phyloP scores from a whole-genome alignment of 208 protist genomes.

The Angomonas desouzai region DNA sequence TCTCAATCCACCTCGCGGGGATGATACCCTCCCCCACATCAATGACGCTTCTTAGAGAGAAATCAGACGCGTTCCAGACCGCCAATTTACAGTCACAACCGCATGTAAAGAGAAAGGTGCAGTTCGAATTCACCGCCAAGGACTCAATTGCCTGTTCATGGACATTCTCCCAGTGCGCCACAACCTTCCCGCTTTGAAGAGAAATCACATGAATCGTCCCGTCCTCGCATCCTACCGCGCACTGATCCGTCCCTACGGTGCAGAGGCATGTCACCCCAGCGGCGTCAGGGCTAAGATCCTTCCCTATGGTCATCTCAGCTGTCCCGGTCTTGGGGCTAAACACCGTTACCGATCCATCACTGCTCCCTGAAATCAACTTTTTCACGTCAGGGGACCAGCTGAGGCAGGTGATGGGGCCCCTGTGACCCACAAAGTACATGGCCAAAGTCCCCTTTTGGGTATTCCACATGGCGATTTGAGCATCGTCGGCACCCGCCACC shows the following conservation, averaged over 20 bases:
- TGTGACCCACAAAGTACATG: constrained; percentile 92
- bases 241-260: constrained; percentile 71
- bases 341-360: constrained; percentile 85
- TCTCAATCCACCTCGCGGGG: constrained; percentile 56
- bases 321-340: constrained; percentile 91
- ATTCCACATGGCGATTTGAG: constrained; percentile 94
- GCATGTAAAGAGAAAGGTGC: constrained; percentile 60
- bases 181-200: constrained; percentile 59
- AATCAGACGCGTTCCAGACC: constrained; percentile 73
- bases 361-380: constrained; percentile 86
- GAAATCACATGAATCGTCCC: constrained; percentile 79
- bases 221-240: constrained; percentile 80
- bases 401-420: constrained; percentile 72
- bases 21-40: constrained; percentile 80
- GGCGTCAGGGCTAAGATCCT: constrained; percentile 70
- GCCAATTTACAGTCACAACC: constrained; percentile 78
- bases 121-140: constrained; percentile 32
- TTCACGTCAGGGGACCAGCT: constrained; percentile 87
- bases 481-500: constrained; percentile 86
- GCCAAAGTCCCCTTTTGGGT: constrained; percentile 76
- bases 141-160: constrained; percentile 86
- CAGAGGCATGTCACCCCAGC: constrained; percentile 64
- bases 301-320: constrained; percentile 47
- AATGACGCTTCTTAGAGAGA: constrained; percentile 48
- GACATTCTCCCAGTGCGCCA: constrained; percentile 52